Evolutionary conservation across 2,329 filamentous ascomycete genomes (phyloP), one percentile per base, ranked within the genome.

Genomic region (Decorospora gaudefroyi): DNA sequence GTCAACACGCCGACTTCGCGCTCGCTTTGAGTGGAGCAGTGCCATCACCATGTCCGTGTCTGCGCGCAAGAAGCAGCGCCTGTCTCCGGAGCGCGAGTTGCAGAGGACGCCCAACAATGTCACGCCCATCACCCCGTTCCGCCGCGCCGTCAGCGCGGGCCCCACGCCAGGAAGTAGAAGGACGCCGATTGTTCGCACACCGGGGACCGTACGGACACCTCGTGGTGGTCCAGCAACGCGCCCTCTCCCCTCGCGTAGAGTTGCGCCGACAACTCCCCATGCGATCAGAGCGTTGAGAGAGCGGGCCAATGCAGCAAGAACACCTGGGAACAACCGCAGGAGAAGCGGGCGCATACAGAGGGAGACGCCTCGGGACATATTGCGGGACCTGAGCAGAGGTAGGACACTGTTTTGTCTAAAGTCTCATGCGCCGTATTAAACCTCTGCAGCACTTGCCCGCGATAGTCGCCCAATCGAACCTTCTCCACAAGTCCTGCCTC

Each of bases 361-460:
- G 27, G 78, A 81, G 59, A 81, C 79, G 5, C 78, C 78, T 4
- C 75, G 80, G 52, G 78, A 81, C 56, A 73, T 78, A 17, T 59
- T 82, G 38, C 70, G 74, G 33, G 76, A 78, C 39, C 62, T 82
- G 6, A 79, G 78, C 38, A 78, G 70, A 72, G 70, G 78, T 76
- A n/a, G n/a, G n/a, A n/a, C n/a, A 69, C 26, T 62, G 35, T 19
- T 2, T 10, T 6, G 6, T 2, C 10, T 4, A 6, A 18, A 6
- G 21, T 17, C 12, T 26, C 13, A 10, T 30, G 15, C 16, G 32
- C 40, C 29, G 26, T 51, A 40, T 49, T 51, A 15, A 46, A 23
- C 11, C 16, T 39, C 21, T 19, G 34, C 51, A 78, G 75, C 73
- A n/a, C 72, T 81, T 33, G 78, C 78, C 1, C 75, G 73, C 10